These are phyloP conservation scores for Saturnispora galanensis DNA, from an alignment of 805 yeast genomes.

Conservation along the genomic window DNA sequence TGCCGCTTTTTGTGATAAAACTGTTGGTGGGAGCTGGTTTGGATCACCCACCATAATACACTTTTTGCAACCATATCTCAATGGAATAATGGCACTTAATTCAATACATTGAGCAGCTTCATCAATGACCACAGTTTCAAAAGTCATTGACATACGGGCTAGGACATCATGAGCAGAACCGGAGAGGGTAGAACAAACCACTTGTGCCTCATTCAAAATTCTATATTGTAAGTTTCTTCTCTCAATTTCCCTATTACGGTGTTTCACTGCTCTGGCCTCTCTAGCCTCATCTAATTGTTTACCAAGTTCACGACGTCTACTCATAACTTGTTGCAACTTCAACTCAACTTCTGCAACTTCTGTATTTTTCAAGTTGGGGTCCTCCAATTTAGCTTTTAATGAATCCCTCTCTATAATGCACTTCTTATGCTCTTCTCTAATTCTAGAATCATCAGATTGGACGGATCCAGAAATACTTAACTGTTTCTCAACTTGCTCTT, in stretches of 20 bases:
- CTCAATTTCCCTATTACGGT: constrained; percentile 69
- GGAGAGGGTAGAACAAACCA: constrained; percentile 85
- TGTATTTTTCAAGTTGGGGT: constrained; percentile 26
- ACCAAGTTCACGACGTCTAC: constrained; percentile 58
- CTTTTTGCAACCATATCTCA: constrained; percentile 79
- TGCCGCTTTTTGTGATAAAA: constrained; percentile 81
- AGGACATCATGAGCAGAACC: constrained; percentile 90
- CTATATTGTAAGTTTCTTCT: constrained; percentile 66
- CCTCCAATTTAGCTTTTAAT: constrained; percentile 33
- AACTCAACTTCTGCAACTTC: constrained; percentile 40
- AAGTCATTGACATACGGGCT: constrained; percentile 60
- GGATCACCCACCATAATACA: constrained; percentile 99
- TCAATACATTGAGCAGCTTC: constrained; percentile 98
- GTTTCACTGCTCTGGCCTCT: constrained; percentile 58
- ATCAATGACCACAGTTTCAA: constrained; percentile 87
- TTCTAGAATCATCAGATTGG: constrained; percentile 33
- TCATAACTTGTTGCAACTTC: constrained; percentile 46
- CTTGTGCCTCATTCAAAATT: constrained; percentile 63
- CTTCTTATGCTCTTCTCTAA: constrained; percentile 41
- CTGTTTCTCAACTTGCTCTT: constrained; percentile 68
- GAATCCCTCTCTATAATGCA: constrained; percentile 50
- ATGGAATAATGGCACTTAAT: constrained; percentile 80
- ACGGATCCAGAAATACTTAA: constrained; percentile 30
- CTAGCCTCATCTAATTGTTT: constrained; percentile 68
- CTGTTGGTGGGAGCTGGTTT: constrained; percentile 95